A percentile compares a stretch with the other conserved stretches of the same genome.
Conservation (phyloP, 257 asterid genomes). For the Sherardia arvensis region DNA sequence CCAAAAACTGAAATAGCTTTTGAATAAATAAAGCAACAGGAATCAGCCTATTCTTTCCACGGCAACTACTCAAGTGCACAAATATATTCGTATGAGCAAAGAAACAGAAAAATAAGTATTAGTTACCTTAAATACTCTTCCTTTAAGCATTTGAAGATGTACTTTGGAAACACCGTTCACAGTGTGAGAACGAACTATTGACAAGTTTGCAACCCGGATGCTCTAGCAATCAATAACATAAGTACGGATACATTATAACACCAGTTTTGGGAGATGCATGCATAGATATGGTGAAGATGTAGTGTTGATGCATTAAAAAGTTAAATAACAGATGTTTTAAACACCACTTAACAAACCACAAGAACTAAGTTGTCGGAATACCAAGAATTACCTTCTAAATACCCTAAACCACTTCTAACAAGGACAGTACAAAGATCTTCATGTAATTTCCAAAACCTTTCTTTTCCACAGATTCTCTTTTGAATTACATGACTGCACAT, state of each 20-base stretch:
- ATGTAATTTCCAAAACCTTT: not conserved
- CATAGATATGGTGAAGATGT: not conserved
- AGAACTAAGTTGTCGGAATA: not conserved
- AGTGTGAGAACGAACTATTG: slow-evolving; percentile 37
- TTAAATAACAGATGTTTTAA: not conserved
- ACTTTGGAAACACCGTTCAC: slow-evolving; percentile 44
- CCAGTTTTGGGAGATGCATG: not conserved
- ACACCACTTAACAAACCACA: not conserved
- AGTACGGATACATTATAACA: slow-evolving; percentile 1
- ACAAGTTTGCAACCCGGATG: slow-evolving; percentile 44
- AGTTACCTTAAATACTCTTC: slow-evolving; percentile 38
- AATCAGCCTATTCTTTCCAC: not conserved
- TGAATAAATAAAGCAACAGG: not conserved
- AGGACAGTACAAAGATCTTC: not conserved
- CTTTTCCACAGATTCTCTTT: not conserved
- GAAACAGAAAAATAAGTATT: not conserved
- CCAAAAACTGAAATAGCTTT: not conserved
- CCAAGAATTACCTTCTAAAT: not conserved
- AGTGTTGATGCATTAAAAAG: not conserved
- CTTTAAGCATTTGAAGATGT: slow-evolving; percentile 34
- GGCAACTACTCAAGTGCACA: not conserved
- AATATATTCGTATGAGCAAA: not conserved
- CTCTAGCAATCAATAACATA: slow-evolving; percentile 19
- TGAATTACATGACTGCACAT: not conserved
- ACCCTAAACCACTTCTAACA: not conserved